phyloP scores from a whole-genome alignment of 2,329 filamentous ascomycete genomes.

The Lachnellula arida region DNA sequence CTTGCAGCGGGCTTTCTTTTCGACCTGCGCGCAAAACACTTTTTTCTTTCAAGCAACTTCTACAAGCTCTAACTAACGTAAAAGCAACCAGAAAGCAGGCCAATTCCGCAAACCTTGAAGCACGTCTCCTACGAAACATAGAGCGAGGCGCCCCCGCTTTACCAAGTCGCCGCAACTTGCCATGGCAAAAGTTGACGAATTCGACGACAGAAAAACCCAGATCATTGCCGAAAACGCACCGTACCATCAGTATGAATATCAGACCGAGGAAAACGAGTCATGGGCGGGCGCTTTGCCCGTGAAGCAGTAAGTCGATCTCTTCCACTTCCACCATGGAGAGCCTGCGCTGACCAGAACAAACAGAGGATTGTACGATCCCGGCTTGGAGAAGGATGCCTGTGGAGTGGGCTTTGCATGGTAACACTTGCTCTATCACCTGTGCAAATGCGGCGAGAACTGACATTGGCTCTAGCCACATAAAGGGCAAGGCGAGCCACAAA shows the following conservation, averaged over 20 bases:
- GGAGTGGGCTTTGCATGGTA: conserved; percentile 99
- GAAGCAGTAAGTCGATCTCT: conserved; percentile 63
- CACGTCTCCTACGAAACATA: background rate
- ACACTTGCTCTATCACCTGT: conserved; percentile 34
- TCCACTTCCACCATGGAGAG: background rate
- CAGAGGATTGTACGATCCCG: conserved; percentile 88
- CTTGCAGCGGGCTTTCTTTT: too few species aligned
- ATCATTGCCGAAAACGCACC: conserved; percentile 54
- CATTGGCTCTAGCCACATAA: conserved; percentile 69
- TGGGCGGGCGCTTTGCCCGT: conserved; percentile 94
- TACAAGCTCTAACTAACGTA: too few species aligned
- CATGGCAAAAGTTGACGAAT: conserved; percentile 63
- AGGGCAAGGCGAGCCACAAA: conserved; percentile 95
- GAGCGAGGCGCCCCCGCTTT: background rate
- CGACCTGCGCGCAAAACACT: too few species aligned
- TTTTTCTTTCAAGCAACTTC: too few species aligned
- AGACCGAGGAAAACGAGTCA: conserved; percentile 76
- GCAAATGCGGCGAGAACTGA: conserved; percentile 18
- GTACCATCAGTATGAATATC: conserved; percentile 76
- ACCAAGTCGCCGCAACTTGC: conserved; percentile 39
- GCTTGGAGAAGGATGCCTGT: conserved; percentile 97
- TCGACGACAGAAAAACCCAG: conserved; percentile 63
- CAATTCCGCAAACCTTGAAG: background rate
- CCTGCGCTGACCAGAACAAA: conserved; percentile 4
- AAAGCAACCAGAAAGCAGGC: too few species aligned